phyloP scores from a whole-genome alignment of 352 stramenopile genomes.

The Globisporangium emineosum region DNA sequence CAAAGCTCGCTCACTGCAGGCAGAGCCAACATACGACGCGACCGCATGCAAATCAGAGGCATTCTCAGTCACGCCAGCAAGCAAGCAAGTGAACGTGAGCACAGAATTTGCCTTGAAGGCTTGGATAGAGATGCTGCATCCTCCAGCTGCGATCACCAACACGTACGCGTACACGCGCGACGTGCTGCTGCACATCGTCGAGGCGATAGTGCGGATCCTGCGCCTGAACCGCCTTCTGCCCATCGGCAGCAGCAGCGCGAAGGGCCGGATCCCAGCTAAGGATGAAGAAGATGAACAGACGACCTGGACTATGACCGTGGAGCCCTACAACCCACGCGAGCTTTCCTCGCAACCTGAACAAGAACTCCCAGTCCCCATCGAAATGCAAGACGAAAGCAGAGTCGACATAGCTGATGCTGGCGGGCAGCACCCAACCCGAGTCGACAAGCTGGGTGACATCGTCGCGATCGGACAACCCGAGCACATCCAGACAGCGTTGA shows the following conservation, averaged over 20 bases:
- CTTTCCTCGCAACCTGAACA: not conserved
- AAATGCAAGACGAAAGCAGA: not conserved
- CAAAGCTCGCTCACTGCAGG: too few species aligned
- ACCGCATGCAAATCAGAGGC: too few species aligned
- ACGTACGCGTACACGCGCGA: conserved; percentile 11
- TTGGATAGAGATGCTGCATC: not conserved
- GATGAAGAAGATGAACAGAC: conserved; percentile 12
- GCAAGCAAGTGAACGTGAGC: too few species aligned
- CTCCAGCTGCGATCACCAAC: not conserved
- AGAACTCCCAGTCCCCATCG: not conserved
- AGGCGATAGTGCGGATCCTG: conserved; percentile 21
- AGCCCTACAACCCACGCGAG: not conserved
- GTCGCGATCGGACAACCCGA: not conserved
- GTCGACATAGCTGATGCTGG: too few species aligned
- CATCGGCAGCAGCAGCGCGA: not conserved
- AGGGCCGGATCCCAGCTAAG: not conserved
- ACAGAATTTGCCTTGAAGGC: not conserved
- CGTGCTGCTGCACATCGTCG: conserved; percentile 12
- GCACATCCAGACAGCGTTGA: conserved; percentile 1
- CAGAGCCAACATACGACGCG: not conserved
- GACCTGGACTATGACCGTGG: conserved; percentile 12
- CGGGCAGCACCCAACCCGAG: not conserved
- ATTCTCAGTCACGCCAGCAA: not conserved
- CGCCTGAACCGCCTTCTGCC: conserved; percentile 15
- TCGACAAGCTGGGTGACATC: not conserved